Evolutionary conservation across 768 basidiomycete genomes (phyloP).

Genomic region (Trametes sanguinea): DNA sequence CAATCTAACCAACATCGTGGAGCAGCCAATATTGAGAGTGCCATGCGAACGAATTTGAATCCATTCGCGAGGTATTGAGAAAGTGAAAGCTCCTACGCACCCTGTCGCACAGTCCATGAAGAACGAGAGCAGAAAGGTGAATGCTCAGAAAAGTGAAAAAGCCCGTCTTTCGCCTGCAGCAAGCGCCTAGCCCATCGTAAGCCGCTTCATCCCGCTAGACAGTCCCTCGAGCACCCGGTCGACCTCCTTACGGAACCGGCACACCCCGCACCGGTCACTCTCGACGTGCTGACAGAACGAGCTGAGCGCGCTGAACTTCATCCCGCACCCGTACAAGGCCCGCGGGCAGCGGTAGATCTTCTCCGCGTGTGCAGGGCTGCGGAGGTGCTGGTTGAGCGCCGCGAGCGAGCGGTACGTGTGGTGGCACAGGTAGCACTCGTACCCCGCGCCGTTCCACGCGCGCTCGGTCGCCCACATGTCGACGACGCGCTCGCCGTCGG

Average conservation of each 20-base stretch:
- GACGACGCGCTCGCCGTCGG: slow-evolving; percentile 34
- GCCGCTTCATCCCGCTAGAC: not conserved
- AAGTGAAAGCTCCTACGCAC: too few species aligned
- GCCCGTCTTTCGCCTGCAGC: too few species aligned
- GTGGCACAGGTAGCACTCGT: slow-evolving; percentile 69
- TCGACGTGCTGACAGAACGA: slow-evolving; percentile 66
- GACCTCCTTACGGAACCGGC: slow-evolving; percentile 45
- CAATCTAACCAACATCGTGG: not conserved
- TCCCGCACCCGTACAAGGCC: slow-evolving; percentile 39
- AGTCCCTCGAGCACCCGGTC: slow-evolving; percentile 39
- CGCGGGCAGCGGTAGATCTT: slow-evolving; percentile 57
- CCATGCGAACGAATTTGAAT: too few species aligned
- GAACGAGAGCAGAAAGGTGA: too few species aligned
- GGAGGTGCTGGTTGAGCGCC: slow-evolving; percentile 61
- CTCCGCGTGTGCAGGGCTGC: slow-evolving; percentile 59
- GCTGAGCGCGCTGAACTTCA: slow-evolving; percentile 53
- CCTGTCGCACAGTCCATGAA: too few species aligned
- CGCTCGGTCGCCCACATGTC: slow-evolving; percentile 39
- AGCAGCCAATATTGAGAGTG: too few species aligned
- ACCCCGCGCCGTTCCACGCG: slow-evolving; percentile 47
- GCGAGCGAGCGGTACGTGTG: slow-evolving; percentile 40
- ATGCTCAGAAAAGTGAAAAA: too few species aligned
- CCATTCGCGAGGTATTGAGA: too few species aligned
- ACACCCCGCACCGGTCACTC: slow-evolving; percentile 59
- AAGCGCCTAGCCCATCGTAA: too few species aligned